Percentiles rank a stretch among this genome's conserved stretches.
Conservation (phyloP, 2,329 filamentous ascomycete species). For the Clonostachys solani region DNA sequence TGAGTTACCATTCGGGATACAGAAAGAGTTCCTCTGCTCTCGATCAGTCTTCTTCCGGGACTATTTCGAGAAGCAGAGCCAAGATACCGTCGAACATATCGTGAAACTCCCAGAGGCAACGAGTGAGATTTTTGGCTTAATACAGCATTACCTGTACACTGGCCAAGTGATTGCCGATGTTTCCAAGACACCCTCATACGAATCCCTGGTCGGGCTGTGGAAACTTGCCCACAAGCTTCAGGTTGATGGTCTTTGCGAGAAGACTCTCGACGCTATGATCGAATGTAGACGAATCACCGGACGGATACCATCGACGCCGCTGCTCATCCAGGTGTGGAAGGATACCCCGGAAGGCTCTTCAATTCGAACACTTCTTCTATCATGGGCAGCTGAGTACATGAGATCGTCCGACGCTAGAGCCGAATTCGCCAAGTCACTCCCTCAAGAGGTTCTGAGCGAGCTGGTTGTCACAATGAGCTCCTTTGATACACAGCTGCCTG, state of each 20-base stretch:
- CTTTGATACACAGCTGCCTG: constrained; percentile 33
- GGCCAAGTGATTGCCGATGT: constrained; percentile 37
- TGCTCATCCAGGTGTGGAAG: constrained; percentile 58
- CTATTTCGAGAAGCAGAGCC: constrained; percentile 30
- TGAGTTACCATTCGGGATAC: constrained; percentile 50
- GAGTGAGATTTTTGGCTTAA: constrained; percentile 47
- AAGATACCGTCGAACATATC: constrained; percentile 41
- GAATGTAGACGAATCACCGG: constrained; percentile 48
- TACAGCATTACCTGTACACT: constrained; percentile 51
- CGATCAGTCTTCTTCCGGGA: constrained; percentile 43
- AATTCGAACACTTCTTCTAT: constrained; percentile 52
- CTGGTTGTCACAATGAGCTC: constrained; percentile 59
- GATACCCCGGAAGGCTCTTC: constrained; percentile 58
- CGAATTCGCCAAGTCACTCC: constrained; percentile 56
- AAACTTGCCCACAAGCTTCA: constrained; percentile 48
- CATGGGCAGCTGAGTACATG: constrained; percentile 62
- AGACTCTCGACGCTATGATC: constrained; percentile 52
- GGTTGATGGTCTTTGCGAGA: constrained; percentile 51
- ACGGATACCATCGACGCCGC: constrained; percentile 51
- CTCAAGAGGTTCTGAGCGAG: constrained; percentile 58
- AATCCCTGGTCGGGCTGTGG: constrained; percentile 50
- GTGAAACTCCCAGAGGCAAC: constrained; percentile 43
- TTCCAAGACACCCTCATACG: constrained; percentile 43
- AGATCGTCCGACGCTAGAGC: constrained; percentile 49
- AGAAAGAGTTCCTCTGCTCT: constrained; percentile 53